Conservation (phyloP, 2,329 filamentous ascomycete genomes). For the Paecilomyces variotii region DNA sequence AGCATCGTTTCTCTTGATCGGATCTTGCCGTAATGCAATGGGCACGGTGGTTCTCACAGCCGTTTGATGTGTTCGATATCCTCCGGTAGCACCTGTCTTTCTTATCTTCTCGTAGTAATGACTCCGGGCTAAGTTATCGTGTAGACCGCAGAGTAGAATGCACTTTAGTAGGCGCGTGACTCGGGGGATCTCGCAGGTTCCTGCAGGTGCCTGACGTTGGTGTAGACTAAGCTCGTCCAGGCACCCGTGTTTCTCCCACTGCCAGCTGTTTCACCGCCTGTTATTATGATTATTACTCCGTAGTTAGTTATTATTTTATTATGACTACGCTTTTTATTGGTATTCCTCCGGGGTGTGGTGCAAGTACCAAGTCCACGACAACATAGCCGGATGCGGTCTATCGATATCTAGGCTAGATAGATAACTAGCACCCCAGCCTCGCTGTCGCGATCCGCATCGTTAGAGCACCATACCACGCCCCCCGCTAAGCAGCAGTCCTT, state of each 20-base stretch:
- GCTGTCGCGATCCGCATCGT: too few relatives aligned
- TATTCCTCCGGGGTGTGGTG: neutral
- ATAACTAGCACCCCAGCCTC: too few relatives aligned
- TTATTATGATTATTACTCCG: too few relatives aligned
- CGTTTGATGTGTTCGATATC: neutral
- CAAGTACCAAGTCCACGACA: neutral
- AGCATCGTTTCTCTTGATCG: constrained; percentile 18
- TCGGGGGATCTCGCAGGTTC: too few relatives aligned
- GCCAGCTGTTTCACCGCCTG: neutral
- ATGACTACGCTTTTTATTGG: neutral
- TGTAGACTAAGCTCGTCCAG: neutral
- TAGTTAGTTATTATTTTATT: too few relatives aligned
- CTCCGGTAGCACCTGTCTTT: neutral
- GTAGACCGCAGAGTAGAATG: too few relatives aligned
- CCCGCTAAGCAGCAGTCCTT: neutral
- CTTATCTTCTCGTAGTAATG: too few relatives aligned
- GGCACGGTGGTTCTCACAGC: constrained; percentile 7
- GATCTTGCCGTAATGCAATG: constrained; percentile 12
- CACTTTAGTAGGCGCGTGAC: too few relatives aligned
- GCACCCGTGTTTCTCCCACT: neutral
- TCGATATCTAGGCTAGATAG: too few relatives aligned
- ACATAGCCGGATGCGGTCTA: too few relatives aligned
- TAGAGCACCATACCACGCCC: neutral
- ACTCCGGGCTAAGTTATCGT: too few relatives aligned
- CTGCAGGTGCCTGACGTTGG: neutral